Percentiles rank a stretch among this genome's conserved stretches.
These are phyloP conservation scores for Medicago arabica DNA, from an alignment of 306 rosid species.

Conservation along the genomic window DNA sequence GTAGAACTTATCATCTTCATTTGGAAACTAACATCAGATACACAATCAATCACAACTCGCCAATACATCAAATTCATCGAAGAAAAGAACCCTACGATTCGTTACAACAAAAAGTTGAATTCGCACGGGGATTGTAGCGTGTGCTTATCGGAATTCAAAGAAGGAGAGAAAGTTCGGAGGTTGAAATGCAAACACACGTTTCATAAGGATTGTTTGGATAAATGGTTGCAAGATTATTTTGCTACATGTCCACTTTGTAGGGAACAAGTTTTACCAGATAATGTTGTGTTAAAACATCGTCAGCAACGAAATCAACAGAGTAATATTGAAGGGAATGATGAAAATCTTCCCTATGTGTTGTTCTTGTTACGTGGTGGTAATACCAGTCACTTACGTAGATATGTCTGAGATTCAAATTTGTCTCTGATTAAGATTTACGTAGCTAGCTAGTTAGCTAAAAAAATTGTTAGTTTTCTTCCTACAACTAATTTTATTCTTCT, in stretches of 20 bases:
- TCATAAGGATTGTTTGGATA: slow-evolving; percentile 83
- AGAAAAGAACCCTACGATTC: slow-evolving; percentile 62
- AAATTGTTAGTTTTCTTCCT: neutral
- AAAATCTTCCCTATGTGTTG: slow-evolving; percentile 60
- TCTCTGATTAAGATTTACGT: neutral
- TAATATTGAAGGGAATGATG: slow-evolving; percentile 58
- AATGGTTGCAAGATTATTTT: slow-evolving; percentile 70
- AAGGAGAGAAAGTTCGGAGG: slow-evolving; percentile 70
- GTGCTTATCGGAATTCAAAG: slow-evolving; percentile 77
- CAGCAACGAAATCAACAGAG: slow-evolving; percentile 65
- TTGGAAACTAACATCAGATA: slow-evolving; percentile 49
- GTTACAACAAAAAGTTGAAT: slow-evolving; percentile 38
- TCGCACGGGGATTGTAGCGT: slow-evolving; percentile 63
- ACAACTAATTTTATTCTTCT: neutral
- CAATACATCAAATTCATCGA: slow-evolving; percentile 75
- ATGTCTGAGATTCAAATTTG: slow-evolving; percentile 29
- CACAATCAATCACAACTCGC: slow-evolving; percentile 52
- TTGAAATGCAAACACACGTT: slow-evolving; percentile 78
- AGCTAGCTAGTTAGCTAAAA: neutral
- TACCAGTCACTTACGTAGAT: slow-evolving; percentile 44
- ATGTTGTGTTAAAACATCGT: slow-evolving; percentile 69
- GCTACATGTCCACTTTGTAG: slow-evolving; percentile 94
- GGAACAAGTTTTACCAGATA: slow-evolving; percentile 67
- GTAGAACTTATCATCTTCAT: slow-evolving; percentile 57
- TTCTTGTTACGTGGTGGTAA: slow-evolving; percentile 62